Evolutionary conservation across 306 rosid species (phyloP).

Genomic region (Glycine soja): DNA sequence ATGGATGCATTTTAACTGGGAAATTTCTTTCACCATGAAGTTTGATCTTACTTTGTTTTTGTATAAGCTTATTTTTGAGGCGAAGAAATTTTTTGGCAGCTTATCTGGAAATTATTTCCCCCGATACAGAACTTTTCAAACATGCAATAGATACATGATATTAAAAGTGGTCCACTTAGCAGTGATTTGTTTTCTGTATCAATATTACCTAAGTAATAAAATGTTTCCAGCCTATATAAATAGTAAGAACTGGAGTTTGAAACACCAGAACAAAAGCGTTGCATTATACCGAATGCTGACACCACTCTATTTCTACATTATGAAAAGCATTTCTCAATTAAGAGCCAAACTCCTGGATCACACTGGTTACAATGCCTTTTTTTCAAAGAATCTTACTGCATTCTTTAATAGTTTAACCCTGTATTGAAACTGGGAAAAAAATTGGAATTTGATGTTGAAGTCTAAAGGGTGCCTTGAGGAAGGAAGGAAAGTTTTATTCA

Average conservation of each 20-base stretch:
- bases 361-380: not conserved
- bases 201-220: not conserved
- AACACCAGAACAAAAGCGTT: not conserved
- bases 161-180: too few species aligned
- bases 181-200: too few species aligned
- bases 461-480: slow-evolving; percentile 23
- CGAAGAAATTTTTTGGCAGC: not conserved
- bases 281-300: slow-evolving; percentile 3
- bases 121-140: not conserved
- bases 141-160: too few species aligned
- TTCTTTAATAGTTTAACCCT: slow-evolving; percentile 9
- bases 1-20: not conserved
- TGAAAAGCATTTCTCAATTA: not conserved
- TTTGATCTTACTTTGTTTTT: not conserved
- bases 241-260: slow-evolving; percentile 1
- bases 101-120: not conserved
- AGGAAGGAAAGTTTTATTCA: not conserved
- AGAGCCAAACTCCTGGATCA: not conserved
- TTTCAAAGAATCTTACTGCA: not conserved
- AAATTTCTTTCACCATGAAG: slow-evolving; percentile 2
- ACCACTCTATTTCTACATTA: not conserved
- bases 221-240: not conserved
- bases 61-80: not conserved
- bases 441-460: not conserved
- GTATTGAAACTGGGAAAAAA: not conserved